Percentiles rank a stretch among this genome's conserved stretches.
Conservation (phyloP, 768 basidiomycete genomes). For the Leccinum uliginosum region DNA sequence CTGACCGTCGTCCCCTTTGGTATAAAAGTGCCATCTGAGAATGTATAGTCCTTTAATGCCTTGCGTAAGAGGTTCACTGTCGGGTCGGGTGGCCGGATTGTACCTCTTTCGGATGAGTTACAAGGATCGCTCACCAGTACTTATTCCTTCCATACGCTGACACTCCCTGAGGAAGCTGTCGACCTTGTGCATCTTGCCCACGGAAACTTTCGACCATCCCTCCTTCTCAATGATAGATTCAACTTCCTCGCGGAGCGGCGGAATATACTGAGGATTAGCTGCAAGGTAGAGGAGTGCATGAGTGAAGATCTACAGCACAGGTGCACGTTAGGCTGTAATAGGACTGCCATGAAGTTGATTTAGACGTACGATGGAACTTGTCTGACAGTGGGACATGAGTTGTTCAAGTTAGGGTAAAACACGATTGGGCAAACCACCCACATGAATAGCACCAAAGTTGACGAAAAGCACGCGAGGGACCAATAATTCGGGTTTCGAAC, state of each 20-base stretch:
- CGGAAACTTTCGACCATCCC: conserved; percentile 24
- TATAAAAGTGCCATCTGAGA: conserved; percentile 37
- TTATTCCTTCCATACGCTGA: conserved; percentile 27
- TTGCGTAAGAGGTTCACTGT: conserved; percentile 13
- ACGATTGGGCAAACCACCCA: background rate
- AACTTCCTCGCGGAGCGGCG: conserved; percentile 36
- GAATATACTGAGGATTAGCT: conserved; percentile 30
- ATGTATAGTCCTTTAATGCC: conserved; percentile 29
- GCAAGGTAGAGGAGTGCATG: conserved; percentile 35
- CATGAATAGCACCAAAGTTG: background rate
- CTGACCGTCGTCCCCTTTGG: conserved; percentile 30
- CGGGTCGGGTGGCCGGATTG: background rate
- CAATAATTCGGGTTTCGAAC: background rate
- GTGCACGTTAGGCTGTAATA: background rate
- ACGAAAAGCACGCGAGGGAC: background rate
- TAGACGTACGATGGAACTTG: background rate
- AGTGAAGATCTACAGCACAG: conserved; percentile 23
- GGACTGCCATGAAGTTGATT: background rate
- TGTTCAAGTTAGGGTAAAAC: background rate
- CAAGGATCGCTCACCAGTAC: background rate
- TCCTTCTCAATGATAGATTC: conserved; percentile 26
- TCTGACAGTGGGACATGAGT: background rate
- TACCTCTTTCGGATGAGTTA: too few species aligned
- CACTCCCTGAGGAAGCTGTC: conserved; percentile 40
- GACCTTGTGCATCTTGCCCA: conserved; percentile 31